Conservation (phyloP, 805 yeast species). For the Phaffomyces opuntiae region DNA sequence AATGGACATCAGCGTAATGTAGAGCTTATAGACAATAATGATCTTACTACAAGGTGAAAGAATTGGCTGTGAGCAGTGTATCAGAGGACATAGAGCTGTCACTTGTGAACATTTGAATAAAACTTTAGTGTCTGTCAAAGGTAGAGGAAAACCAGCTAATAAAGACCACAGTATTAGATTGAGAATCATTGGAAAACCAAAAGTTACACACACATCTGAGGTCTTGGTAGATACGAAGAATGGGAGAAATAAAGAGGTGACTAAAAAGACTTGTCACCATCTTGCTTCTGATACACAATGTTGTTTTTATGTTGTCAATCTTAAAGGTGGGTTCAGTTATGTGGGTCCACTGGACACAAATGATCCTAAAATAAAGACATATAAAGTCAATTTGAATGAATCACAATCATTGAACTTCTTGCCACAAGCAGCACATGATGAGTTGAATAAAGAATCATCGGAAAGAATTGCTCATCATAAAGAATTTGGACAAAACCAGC, state of each 20-base stretch:
- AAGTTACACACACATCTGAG: not conserved
- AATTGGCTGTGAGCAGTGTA: slow-evolving; percentile 5
- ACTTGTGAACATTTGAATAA: slow-evolving; percentile 5
- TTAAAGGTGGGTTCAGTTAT: not conserved
- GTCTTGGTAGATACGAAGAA: slow-evolving; percentile 1
- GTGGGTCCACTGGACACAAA: not conserved
- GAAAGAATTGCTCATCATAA: too few species aligned
- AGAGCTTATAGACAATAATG: not conserved
- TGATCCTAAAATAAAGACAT: not conserved
- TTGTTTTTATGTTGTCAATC: not conserved
- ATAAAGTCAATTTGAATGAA: not conserved
- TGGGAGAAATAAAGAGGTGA: not conserved
- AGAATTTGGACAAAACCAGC: too few species aligned
- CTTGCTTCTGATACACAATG: slow-evolving; percentile 1
- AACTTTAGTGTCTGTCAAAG: slow-evolving; percentile 2
- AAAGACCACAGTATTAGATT: not conserved
- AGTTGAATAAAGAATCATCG: too few species aligned
- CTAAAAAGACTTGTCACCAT: not conserved
- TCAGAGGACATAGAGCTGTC: slow-evolving; percentile 7
- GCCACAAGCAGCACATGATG: not conserved
- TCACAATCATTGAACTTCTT: not conserved
- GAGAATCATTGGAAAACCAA: not conserved
- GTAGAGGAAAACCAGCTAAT: slow-evolving; percentile 3
- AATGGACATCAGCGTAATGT: too few species aligned
- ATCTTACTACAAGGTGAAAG: slow-evolving; percentile 4